Percentiles rank a stretch among this genome's conserved stretches.
phyloP scores from a whole-genome alignment of 176 grass and related monocot species.

The Pontederia paniculata region DNA sequence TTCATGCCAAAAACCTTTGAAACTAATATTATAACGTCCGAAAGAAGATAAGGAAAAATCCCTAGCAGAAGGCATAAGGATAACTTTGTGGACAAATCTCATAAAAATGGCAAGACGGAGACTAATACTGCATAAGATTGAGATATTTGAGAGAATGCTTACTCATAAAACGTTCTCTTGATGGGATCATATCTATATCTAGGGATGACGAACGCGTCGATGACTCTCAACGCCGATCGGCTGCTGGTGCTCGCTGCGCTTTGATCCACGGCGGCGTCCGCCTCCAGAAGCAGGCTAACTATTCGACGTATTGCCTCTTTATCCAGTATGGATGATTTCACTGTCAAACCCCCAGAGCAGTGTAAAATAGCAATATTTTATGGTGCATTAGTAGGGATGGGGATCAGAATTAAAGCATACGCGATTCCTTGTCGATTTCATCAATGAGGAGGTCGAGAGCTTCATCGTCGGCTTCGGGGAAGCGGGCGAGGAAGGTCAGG shows the following conservation, averaged over 20 bases:
- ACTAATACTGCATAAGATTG: neutral
- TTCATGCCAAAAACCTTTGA: too few species aligned
- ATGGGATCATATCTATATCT: slow-evolving; percentile 74
- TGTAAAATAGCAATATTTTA: neutral
- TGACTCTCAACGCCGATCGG: slow-evolving; percentile 43
- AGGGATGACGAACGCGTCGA: slow-evolving; percentile 67
- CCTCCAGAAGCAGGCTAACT: slow-evolving; percentile 51
- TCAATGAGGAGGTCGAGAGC: slow-evolving; percentile 54
- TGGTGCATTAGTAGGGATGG: neutral
- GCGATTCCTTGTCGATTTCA: slow-evolving; percentile 6
- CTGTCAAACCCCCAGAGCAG: slow-evolving; percentile 13
- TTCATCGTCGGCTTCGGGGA: slow-evolving; percentile 68
- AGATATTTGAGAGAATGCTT: neutral
- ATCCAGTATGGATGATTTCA: slow-evolving; percentile 69
- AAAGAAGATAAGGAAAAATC: too few species aligned
- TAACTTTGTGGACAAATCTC: too few species aligned
- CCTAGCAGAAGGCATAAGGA: too few species aligned
- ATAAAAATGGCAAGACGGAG: neutral
- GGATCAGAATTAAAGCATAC: neutral
- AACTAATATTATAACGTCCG: too few species aligned
- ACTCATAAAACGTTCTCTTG: slow-evolving; percentile 93
- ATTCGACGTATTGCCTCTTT: slow-evolving; percentile 56
- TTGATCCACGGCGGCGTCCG: slow-evolving; percentile 43
- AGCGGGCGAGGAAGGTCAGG: slow-evolving; percentile 51
- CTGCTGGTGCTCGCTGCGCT: slow-evolving; percentile 29